Conservation (phyloP, 2,329 filamentous ascomycete genomes). For the Botrytis byssoidea region DNA sequence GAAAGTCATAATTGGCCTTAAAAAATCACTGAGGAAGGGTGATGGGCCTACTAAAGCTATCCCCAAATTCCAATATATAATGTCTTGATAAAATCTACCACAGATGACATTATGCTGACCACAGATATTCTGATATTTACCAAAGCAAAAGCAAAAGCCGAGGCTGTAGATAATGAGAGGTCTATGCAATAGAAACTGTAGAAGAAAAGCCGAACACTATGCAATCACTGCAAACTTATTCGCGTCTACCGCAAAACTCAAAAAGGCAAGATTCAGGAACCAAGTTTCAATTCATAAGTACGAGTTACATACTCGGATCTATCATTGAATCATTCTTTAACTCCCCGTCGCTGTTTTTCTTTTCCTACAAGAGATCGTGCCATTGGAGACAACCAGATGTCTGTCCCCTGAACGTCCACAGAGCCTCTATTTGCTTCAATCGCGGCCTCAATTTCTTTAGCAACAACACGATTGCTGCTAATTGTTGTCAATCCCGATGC, state of each 20-base stretch:
- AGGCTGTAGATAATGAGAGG: no score
- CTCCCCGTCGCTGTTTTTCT: slow-evolving; percentile 45
- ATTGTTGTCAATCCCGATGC: slow-evolving; percentile 56
- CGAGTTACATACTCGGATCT: not conserved
- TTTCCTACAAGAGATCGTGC: slow-evolving; percentile 67
- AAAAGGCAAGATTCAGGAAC: not conserved
- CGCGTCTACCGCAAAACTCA: not conserved
- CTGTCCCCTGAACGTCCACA: slow-evolving; percentile 53
- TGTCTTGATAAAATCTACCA: not conserved
- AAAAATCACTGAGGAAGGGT: not conserved
- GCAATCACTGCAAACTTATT: not conserved
- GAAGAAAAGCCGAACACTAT: not conserved
- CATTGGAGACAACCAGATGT: slow-evolving; percentile 63
- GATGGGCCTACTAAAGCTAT: not conserved
- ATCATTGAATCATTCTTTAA: slow-evolving; percentile 6
- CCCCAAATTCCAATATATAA: not conserved
- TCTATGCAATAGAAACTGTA: not conserved
- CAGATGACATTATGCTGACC: not conserved
- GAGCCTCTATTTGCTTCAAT: slow-evolving; percentile 52
- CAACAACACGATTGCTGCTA: slow-evolving; percentile 63
- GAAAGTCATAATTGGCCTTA: no score
- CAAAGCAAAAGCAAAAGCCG: no score
- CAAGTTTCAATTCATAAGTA: not conserved
- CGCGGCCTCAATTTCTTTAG: slow-evolving; percentile 58
- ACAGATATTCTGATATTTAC: not conserved